These are phyloP conservation scores for Lentinula lateritia DNA, from an alignment of 768 basidiomycete species.

Conservation along the genomic window DNA sequence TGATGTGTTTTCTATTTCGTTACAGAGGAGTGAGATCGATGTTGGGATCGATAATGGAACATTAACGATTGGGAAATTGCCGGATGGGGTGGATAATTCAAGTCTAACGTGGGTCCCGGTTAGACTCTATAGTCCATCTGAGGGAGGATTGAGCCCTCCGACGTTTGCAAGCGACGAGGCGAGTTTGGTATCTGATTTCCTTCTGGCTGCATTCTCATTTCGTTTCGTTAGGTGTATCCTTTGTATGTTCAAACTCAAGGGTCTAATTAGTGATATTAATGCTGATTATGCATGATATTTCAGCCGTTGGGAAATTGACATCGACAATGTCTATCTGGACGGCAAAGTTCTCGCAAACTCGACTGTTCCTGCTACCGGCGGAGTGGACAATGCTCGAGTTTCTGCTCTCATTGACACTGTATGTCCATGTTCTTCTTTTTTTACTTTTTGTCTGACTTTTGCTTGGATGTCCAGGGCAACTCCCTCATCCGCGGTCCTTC, in stretches of 20 bases:
- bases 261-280: not conserved
- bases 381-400: slow-evolving; percentile 27
- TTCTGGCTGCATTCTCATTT: not conserved
- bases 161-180: slow-evolving; percentile 57
- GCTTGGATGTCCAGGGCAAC: slow-evolving; percentile 44
- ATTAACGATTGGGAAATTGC: slow-evolving; percentile 60
- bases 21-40: slow-evolving; percentile 58
- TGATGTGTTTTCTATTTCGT: slow-evolving; percentile 48
- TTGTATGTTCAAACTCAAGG: slow-evolving; percentile 19
- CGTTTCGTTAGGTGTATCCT: slow-evolving; percentile 26
- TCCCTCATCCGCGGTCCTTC: slow-evolving; percentile 65
- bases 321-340: slow-evolving; percentile 64
- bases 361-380: slow-evolving; percentile 32
- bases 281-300: too few relatives aligned
- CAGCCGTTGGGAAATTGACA: slow-evolving; percentile 59
- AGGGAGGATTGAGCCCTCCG: slow-evolving; percentile 54
- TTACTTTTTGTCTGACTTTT: not conserved
- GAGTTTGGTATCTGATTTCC: slow-evolving; percentile 10
- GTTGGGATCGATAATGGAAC: slow-evolving; percentile 51
- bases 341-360: slow-evolving; percentile 50
- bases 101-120: slow-evolving; percentile 68
- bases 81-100: slow-evolving; percentile 45
- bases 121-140: slow-evolving; percentile 41
- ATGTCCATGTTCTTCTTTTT: not conserved
- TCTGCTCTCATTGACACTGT: slow-evolving; percentile 38